A percentile compares a stretch with the other conserved stretches of the same genome.
phyloP scores from a whole-genome alignment of 495 filamentous ascomycete genomes.

The Evernia prunastri region DNA sequence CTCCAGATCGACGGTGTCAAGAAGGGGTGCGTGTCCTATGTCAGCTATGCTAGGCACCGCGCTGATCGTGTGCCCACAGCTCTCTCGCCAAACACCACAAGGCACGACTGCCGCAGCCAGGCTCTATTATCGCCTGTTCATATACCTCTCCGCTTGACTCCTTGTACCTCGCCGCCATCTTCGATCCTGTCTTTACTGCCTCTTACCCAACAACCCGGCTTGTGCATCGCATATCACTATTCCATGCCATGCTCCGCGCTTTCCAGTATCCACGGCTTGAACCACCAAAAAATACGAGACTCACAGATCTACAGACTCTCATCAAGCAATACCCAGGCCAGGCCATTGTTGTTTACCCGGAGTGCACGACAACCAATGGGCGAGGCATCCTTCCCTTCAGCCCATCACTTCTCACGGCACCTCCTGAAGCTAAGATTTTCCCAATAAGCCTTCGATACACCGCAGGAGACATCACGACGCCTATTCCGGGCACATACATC shows the following conservation, averaged over 20 bases:
- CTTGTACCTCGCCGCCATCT: slow-evolving; percentile 92
- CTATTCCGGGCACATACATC: slow-evolving; percentile 63
- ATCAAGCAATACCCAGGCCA: slow-evolving; percentile 61
- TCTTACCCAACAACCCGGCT: slow-evolving; percentile 66
- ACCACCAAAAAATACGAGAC: slow-evolving; percentile 41
- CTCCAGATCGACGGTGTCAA: slow-evolving; percentile 92
- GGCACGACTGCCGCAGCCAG: slow-evolving; percentile 63
- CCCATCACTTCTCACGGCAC: slow-evolving; percentile 59
- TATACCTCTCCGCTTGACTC: slow-evolving; percentile 90
- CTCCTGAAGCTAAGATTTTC: slow-evolving; percentile 65
- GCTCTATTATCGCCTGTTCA: slow-evolving; percentile 77
- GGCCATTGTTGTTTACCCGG: slow-evolving; percentile 79
- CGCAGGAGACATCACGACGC: slow-evolving; percentile 82
- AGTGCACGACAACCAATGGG: slow-evolving; percentile 90
- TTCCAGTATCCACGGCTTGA: slow-evolving; percentile 52
- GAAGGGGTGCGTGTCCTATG: slow-evolving; percentile 54
- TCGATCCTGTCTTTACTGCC: slow-evolving; percentile 87
- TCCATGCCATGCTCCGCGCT: slow-evolving; percentile 65
- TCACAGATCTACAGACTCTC: slow-evolving; percentile 58
- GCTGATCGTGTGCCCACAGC: slow-evolving; percentile 29
- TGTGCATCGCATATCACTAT: slow-evolving; percentile 69
- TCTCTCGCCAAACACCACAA: slow-evolving; percentile 56
- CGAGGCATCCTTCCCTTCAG: slow-evolving; percentile 81
- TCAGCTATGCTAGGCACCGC: neutral
- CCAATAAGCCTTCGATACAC: slow-evolving; percentile 85